Evolutionary conservation across 345 rosid species (phyloP).

Genomic region (Murraya paniculata): DNA sequence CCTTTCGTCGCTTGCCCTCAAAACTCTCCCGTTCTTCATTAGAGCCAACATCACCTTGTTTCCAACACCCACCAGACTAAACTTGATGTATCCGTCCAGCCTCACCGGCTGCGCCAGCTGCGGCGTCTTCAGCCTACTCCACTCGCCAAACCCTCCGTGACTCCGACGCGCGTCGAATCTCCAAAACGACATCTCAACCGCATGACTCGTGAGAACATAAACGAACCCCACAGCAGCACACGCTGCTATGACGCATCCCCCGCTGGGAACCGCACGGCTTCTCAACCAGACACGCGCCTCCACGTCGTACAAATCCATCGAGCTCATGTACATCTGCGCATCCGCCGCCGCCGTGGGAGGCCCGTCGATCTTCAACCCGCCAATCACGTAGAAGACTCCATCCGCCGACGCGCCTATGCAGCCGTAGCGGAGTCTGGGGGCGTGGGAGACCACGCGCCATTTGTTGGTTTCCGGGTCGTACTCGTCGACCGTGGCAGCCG

Average conservation of each 20-base stretch:
- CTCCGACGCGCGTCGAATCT: conserved; percentile 57
- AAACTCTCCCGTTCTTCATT: conserved; percentile 66
- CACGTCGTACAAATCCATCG: conserved; percentile 86
- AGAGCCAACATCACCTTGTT: conserved; percentile 72
- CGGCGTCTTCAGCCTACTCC: conserved; percentile 74
- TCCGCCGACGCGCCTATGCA: conserved; percentile 78
- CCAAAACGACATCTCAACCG: conserved; percentile 92
- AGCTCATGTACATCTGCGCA: conserved; percentile 72
- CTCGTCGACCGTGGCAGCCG: conserved; percentile 65
- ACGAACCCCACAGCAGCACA: conserved; percentile 62
- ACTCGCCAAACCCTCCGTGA: conserved; percentile 56
- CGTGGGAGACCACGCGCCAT: conserved; percentile 62
- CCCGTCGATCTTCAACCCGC: conserved; percentile 71
- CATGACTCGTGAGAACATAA: conserved; percentile 73
- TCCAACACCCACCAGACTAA: conserved; percentile 67
- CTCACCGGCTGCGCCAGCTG: conserved; percentile 73
- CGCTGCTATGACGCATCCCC: conserved; percentile 90
- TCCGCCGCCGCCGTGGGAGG: conserved; percentile 39
- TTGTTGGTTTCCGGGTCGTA: conserved; percentile 64
- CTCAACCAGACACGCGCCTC: conserved; percentile 66
- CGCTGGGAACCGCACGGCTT: conserved; percentile 77
- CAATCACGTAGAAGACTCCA: conserved; percentile 82
- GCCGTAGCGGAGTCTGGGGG: conserved; percentile 67
- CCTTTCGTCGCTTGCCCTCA: conserved; percentile 54
- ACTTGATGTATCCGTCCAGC: conserved; percentile 70